Evolutionary conservation across 768 basidiomycete genomes (phyloP).

Genomic region (Collybiopsis confluens): DNA sequence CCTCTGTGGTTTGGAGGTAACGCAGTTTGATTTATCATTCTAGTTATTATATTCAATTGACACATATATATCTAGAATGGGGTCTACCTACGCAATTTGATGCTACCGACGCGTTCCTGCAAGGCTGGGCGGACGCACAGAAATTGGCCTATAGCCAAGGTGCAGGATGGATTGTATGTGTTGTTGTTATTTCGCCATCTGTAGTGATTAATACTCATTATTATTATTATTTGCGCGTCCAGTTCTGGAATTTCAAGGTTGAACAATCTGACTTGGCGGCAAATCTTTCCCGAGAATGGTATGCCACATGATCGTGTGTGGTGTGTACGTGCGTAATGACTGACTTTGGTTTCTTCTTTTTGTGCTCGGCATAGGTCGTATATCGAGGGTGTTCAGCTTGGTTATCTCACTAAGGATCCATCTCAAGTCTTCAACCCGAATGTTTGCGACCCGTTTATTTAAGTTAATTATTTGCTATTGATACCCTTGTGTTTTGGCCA

Average conservation of each 20-base stretch:
- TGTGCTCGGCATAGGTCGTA: slow-evolving; percentile 81
- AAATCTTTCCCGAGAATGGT: slow-evolving; percentile 62
- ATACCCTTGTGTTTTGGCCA: too few relatives aligned
- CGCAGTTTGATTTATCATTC: not conserved
- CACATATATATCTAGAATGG: slow-evolving; percentile 35
- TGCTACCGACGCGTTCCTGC: slow-evolving; percentile 57
- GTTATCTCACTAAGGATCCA: slow-evolving; percentile 64
- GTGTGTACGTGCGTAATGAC: too few relatives aligned
- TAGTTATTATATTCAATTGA: too few relatives aligned
- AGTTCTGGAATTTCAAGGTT: slow-evolving; percentile 76
- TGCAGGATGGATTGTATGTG: slow-evolving; percentile 64
- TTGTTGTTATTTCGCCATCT: too few relatives aligned
- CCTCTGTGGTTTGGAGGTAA: slow-evolving; percentile 47
- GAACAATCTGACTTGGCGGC: slow-evolving; percentile 52
- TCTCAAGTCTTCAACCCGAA: slow-evolving; percentile 47
- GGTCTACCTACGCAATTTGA: slow-evolving; percentile 59
- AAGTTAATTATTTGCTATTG: too few relatives aligned
- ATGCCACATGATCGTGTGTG: slow-evolving; percentile 11
- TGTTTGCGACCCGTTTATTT: slow-evolving; percentile 57
- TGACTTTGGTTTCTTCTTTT: not conserved
- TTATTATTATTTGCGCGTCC: not conserved
- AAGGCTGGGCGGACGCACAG: slow-evolving; percentile 73
- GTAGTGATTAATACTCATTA: too few relatives aligned
- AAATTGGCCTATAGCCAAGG: slow-evolving; percentile 58
- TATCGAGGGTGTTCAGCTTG: slow-evolving; percentile 50